Base-by-base conservation (phyloP, 2,329 filamentous ascomycete species). In the Nectriaceae sp. region DNA sequence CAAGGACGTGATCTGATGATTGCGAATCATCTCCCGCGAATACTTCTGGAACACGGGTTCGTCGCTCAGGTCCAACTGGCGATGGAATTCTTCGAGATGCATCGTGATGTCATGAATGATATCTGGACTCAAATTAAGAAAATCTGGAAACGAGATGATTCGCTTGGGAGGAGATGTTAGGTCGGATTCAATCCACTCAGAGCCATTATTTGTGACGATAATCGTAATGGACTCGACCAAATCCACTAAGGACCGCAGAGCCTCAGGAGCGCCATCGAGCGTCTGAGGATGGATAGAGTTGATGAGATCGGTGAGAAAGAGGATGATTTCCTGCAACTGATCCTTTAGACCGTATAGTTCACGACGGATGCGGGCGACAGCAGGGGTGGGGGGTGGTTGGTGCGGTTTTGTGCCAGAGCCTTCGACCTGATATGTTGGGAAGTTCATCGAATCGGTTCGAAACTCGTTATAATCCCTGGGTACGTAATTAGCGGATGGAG, bases 151-250 rank as follows among this genome's bases (percentile, higher is more conserved):
- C 0, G 57, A 41, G 2, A 61, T 54, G 3, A 31, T 20, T 2
- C 5, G 40, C 2, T 42, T 19, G 1, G 39, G 26, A 18, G 6
- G 16, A 10, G 18, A 11, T 4, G 1, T 11, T 0, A 46, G 38
- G 4, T 53, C 51, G 3, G 53, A 55, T 2, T 63, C 61, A 4
- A 62, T 53, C 61, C 61, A 64, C 4, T 64, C 61, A 0, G 56
- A 53, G 0, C 50, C 53, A n/a, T 63, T 50, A 18, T 64, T 63
- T 2, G 56, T 62, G 4, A 63, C 42, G 1, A 48, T 55, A 1
- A 29, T 60, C 1, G 59, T 49, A 3, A 61, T 55, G 10, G 41
- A 46, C 11, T 50, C 52, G 2, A 36, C 19, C 11, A 62, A 37
- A 13, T n/a, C 4, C 0, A 44, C 42, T 0, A 58, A 13, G 2